A percentile compares a stretch with the other conserved stretches of the same genome.
Conservation (phyloP, 2,329 filamentous ascomycete species). For the Cladorrhinum sp. region DNA sequence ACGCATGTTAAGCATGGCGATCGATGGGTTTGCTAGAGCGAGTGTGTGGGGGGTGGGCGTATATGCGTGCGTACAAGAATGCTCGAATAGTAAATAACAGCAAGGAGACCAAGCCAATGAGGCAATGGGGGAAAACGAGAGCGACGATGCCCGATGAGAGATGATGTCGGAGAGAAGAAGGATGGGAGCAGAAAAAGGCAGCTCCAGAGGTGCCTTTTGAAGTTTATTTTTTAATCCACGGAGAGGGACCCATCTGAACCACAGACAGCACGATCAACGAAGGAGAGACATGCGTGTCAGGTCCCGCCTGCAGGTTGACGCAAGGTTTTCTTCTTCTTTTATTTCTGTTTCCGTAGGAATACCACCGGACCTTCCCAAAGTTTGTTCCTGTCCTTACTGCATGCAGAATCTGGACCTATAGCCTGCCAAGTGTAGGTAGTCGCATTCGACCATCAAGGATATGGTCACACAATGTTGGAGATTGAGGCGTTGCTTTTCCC, state of each 20-base stretch:
- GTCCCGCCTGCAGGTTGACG: not conserved
- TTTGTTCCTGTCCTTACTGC: not conserved
- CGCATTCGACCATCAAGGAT: not conserved
- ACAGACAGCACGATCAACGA: not conserved
- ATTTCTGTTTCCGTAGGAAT: constrained; percentile 6
- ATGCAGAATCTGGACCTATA: not conserved
- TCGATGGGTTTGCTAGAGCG: not conserved
- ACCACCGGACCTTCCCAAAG: not conserved
- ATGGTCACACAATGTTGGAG: not conserved
- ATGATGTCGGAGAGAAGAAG: not conserved
- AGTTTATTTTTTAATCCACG: not conserved
- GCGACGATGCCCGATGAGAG: not conserved
- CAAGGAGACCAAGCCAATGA: not conserved
- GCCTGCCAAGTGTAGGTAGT: not conserved
- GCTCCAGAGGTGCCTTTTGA: not conserved
- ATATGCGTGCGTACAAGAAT: no score
- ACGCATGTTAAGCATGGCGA: not conserved
- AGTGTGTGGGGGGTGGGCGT: not conserved
- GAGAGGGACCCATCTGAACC: not conserved
- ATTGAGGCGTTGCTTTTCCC: not conserved
- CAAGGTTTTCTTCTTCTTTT: not conserved
- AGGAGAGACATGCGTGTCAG: constrained; percentile 2
- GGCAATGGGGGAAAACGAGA: not conserved
- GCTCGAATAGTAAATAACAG: not conserved
- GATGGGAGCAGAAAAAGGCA: not conserved